A percentile compares a stretch with the other conserved stretches of the same genome.
phyloP scores from a whole-genome alignment of 1,284 basidiomycete genomes.

The Neolentinus lepideus region DNA sequence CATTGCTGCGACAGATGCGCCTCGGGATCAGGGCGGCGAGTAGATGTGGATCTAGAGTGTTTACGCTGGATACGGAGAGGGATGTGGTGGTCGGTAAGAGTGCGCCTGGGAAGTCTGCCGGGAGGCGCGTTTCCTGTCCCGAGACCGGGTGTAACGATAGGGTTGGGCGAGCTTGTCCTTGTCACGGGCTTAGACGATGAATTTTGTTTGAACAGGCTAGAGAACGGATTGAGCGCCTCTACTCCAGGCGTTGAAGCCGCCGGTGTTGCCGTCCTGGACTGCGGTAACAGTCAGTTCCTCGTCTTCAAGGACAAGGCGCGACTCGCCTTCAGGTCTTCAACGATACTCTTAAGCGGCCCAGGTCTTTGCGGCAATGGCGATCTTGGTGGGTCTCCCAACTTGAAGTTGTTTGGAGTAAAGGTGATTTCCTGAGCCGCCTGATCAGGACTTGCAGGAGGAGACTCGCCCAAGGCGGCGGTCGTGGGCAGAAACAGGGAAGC shows the following conservation, averaged over 20 bases:
- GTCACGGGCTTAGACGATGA: not conserved
- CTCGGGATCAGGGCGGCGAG: slow-evolving; percentile 12
- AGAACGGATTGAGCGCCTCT: slow-evolving; percentile 23
- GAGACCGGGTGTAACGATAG: not conserved
- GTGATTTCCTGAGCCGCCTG: slow-evolving; percentile 8
- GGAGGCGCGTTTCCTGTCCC: not conserved
- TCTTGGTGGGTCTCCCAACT: slow-evolving; percentile 13
- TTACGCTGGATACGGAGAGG: slow-evolving; percentile 36
- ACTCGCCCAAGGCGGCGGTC: slow-evolving; percentile 56
- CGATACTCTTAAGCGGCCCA: slow-evolving; percentile 55
- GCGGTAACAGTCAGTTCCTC: slow-evolving; percentile 3
- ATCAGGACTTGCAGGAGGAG: slow-evolving; percentile 39
- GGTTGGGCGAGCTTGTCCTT: not conserved
- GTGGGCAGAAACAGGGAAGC: slow-evolving; percentile 74
- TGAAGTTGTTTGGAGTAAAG: slow-evolving; percentile 2
- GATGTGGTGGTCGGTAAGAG: slow-evolving; percentile 16
- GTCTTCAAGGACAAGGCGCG: not conserved
- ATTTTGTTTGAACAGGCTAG: not conserved
- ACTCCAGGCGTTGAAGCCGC: slow-evolving; percentile 10
- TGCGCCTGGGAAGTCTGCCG: slow-evolving; percentile 1
- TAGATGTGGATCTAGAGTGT: slow-evolving; percentile 9
- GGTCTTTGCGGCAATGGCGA: slow-evolving; percentile 10
- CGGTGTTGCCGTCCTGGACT: slow-evolving; percentile 36
- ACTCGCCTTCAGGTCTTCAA: slow-evolving; percentile 68
- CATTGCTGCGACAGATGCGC: slow-evolving; percentile 22